Evolutionary conservation across 2,329 filamentous ascomycete species (phyloP).

Genomic region (Penicillium italicum): DNA sequence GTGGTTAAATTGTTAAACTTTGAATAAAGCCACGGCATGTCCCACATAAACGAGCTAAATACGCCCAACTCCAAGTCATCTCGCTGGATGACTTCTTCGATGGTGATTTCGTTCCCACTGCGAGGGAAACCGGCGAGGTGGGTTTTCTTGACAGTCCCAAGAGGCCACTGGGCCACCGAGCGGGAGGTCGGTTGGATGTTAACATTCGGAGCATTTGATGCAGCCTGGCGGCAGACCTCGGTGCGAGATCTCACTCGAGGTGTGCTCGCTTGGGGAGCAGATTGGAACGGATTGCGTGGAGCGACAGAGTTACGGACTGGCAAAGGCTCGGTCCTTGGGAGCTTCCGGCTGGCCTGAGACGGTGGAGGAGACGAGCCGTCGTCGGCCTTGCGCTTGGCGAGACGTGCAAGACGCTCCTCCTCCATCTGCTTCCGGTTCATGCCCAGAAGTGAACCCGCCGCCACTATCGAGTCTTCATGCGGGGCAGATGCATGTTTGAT

Average conservation of each 20-base stretch:
- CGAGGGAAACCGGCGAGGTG: slow-evolving; percentile 65
- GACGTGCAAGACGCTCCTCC: slow-evolving; percentile 69
- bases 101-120: slow-evolving; percentile 69
- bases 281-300: not conserved
- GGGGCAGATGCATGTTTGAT: not conserved
- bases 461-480: not conserved
- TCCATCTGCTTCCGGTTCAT: slow-evolving; percentile 83
- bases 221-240: not conserved
- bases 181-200: slow-evolving; percentile 14
- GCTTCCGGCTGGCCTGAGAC: slow-evolving; percentile 24
- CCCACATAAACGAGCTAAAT: slow-evolving; percentile 83
- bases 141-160: slow-evolving; percentile 75
- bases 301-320: not conserved
- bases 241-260: not conserved
- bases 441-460: slow-evolving; percentile 40
- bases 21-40: slow-evolving; percentile 71
- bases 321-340: slow-evolving; percentile 13
- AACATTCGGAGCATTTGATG: slow-evolving; percentile 2
- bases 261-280: not conserved
- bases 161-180: slow-evolving; percentile 47
- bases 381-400: slow-evolving; percentile 56
- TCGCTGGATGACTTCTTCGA: slow-evolving; percentile 81
- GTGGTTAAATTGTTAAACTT: slow-evolving; percentile 64
- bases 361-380: slow-evolving; percentile 34
- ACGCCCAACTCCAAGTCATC: slow-evolving; percentile 70